A percentile compares a stretch with the other conserved stretches of the same genome.
phyloP scores from a whole-genome alignment of 805 yeast genomes.

The Kuraishia piskuri region DNA sequence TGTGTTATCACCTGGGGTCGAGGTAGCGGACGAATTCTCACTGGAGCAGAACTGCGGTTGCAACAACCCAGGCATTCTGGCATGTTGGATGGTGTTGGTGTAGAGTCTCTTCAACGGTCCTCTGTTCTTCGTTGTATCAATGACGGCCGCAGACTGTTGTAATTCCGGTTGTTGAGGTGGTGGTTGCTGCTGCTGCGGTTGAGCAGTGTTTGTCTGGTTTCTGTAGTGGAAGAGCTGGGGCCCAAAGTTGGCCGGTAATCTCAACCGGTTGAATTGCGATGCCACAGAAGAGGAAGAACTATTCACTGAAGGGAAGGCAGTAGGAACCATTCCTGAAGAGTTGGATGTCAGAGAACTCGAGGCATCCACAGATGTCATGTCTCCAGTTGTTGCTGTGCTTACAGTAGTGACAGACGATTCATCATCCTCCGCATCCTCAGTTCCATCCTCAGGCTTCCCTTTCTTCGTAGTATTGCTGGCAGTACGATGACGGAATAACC shows the following conservation, averaged over 20 bases:
- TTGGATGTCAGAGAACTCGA: neutral
- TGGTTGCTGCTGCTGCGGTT: neutral
- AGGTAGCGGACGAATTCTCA: neutral
- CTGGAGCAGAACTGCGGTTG: neutral
- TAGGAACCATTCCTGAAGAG: neutral
- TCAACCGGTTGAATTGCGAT: neutral
- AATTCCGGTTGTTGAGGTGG: neutral
- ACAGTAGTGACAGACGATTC: neutral
- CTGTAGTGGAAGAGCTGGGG: slow-evolving; percentile 1
- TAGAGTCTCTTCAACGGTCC: slow-evolving; percentile 6
- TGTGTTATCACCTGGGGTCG: neutral
- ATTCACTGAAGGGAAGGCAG: neutral
- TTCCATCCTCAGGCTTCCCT: neutral
- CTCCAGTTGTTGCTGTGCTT: neutral
- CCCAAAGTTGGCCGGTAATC: neutral
- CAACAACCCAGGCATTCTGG: slow-evolving; percentile 3
- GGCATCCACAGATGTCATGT: neutral
- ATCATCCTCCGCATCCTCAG: neutral
- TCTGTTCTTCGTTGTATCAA: neutral
- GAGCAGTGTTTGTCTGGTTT: neutral
- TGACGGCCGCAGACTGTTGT: neutral
- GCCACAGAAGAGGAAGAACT: neutral
- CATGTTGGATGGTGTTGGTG: slow-evolving; percentile 5
- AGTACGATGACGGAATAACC: slow-evolving; percentile 1
- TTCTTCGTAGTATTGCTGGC: neutral